Conservation (phyloP, 129 eudicot species). For the Chrysanthemum makinoi region DNA sequence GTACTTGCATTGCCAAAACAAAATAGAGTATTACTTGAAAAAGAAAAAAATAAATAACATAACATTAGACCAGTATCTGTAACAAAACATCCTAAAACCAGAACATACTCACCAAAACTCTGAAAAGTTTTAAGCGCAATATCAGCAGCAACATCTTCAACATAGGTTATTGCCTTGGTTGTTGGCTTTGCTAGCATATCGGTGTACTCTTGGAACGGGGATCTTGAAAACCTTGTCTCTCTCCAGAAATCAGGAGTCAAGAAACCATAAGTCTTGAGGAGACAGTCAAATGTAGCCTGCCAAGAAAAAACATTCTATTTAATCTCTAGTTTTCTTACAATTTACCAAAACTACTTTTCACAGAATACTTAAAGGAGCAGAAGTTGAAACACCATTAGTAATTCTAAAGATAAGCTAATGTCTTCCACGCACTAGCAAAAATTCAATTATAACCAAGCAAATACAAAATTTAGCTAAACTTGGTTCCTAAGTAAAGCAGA, state of each 20-base stretch:
- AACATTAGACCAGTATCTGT: conserved; percentile 17
- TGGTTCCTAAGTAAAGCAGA: too few relatives aligned
- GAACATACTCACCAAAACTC: conserved; percentile 26
- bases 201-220: conserved; percentile 71
- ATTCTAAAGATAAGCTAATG: too few relatives aligned
- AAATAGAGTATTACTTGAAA: conserved; percentile 19
- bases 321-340: too few relatives aligned
- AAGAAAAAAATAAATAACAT: conserved; percentile 9
- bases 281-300: conserved; percentile 77
- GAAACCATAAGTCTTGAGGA: conserved; percentile 71
- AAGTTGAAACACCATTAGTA: too few relatives aligned
- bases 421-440: too few relatives aligned
- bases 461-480: too few relatives aligned
- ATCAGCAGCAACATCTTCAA: conserved; percentile 31
- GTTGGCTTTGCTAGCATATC: conserved; percentile 61
- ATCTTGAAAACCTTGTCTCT: conserved; percentile 59
- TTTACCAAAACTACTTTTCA: too few relatives aligned
- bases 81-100: conserved; percentile 33
- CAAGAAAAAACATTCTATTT: neutral
- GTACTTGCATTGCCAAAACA: conserved; percentile 20
- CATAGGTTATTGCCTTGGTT: conserved; percentile 19
- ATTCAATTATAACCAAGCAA: too few relatives aligned
- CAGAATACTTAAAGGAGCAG: too few relatives aligned
- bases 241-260: conserved; percentile 76
- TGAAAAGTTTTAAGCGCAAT: conserved; percentile 20